Conservation (phyloP, 192 early-diverging fungal species). For the Linnemannia exigua region DNA sequence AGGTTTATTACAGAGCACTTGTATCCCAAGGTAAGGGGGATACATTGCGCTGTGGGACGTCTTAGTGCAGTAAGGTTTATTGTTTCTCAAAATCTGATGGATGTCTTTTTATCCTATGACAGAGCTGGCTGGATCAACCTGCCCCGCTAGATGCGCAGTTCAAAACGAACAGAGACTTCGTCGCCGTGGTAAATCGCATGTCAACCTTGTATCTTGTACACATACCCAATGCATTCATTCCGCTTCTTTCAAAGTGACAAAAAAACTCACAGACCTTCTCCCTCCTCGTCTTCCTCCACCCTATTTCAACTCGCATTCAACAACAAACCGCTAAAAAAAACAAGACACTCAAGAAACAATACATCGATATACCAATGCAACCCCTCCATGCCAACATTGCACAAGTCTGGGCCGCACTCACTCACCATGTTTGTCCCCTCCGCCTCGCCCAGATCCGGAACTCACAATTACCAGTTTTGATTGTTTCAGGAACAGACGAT, state of each 20-base stretch:
- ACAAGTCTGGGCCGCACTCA: slow-evolving; percentile 10
- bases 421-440: slow-evolving; percentile 8
- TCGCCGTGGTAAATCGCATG: background rate
- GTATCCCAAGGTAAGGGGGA: slow-evolving; percentile 8
- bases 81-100: no score
- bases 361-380: slow-evolving; percentile 7
- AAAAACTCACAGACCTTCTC: background rate
- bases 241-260: background rate
- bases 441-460: slow-evolving; percentile 3
- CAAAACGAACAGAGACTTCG: slow-evolving; percentile 4
- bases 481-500: slow-evolving; percentile 15
- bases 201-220: background rate
- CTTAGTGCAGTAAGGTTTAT: no score
- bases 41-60: no score
- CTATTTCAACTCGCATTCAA: background rate
- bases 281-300: background rate
- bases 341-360: slow-evolving; percentile 1
- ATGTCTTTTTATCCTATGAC: background rate
- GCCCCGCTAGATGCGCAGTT: background rate
- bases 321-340: background rate
- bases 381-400: slow-evolving; percentile 17
- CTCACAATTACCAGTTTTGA: background rate
- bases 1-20: background rate
- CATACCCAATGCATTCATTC: background rate
- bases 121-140: background rate